Evolutionary conservation across 1,284 basidiomycete species (phyloP).

Genomic region (Ganoderma leucocontextum): DNA sequence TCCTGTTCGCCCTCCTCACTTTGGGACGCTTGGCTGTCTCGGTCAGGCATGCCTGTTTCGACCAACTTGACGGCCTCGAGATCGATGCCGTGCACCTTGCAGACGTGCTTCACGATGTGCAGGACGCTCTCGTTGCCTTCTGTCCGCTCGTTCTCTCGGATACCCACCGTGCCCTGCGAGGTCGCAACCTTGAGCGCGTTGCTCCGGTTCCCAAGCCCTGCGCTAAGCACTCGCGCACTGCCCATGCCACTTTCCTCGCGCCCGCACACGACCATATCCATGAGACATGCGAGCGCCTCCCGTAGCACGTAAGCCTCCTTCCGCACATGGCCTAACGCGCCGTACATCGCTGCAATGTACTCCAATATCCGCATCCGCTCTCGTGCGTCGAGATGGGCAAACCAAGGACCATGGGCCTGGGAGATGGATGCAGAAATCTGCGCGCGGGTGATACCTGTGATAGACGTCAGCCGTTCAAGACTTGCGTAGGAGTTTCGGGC

Average conservation of each 20-base stretch:
- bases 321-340: conserved; percentile 80
- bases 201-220: conserved; percentile 57
- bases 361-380: conserved; percentile 79
- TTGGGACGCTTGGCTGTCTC: conserved; percentile 35
- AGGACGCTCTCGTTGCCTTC: conserved; percentile 86
- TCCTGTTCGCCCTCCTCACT: conserved; percentile 35
- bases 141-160: conserved; percentile 74
- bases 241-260: conserved; percentile 63
- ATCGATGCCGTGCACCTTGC: conserved; percentile 82
- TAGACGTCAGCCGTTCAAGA: conserved; percentile 66
- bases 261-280: conserved; percentile 83
- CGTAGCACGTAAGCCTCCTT: conserved; percentile 90
- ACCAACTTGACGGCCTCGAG: conserved; percentile 69
- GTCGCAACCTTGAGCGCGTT: conserved; percentile 39
- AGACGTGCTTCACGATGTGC: conserved; percentile 74
- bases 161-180: conserved; percentile 63
- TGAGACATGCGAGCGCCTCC: conserved; percentile 81
- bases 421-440: conserved; percentile 71
- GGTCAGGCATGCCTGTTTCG: conserved; percentile 34
- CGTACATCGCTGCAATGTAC: conserved; percentile 76
- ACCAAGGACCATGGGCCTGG: conserved; percentile 84
- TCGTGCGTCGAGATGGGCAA: conserved; percentile 80
- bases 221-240: conserved; percentile 45
- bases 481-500: conserved; percentile 49
- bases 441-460: conserved; percentile 74